Evolutionary conservation across 768 basidiomycete species (phyloP), one percentile per base, ranked within the genome.

Genomic region (Suillus decipiens): DNA sequence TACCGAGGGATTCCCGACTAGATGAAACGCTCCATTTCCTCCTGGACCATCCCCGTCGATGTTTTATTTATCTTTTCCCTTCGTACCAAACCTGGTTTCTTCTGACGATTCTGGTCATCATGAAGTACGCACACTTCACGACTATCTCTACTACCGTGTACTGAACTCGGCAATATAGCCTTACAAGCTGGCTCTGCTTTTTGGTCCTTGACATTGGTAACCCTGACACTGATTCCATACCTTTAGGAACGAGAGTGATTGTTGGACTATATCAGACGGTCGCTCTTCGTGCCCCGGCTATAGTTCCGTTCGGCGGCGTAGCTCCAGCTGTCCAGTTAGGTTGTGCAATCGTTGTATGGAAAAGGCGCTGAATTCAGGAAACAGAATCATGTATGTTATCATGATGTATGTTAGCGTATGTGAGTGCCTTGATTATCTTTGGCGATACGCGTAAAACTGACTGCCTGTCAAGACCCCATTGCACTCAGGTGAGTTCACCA

Each of bases 41-140:
- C 9, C 84, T 99, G 10, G 95, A 98, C 69, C 96, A 98, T 72
- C 96, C 96, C 14, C 86, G 96, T 12, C 86, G 93, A 65, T 96
- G 95, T 75, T 96, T 91, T 70, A 85, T 94, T 12, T 92, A 95
- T 72, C 82, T 96, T 10, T 96, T 96, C 68, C 95, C 95, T 0
- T 88, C 93, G 0, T 93, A 95, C 69, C 95, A 97, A 71, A 97
- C 95, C 3, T 95, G 94, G 93, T 92, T 96, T 68, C 84, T 97
- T 6, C 65, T 93, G 1, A 83, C 84, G 1, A 73, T 96, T 28
- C 80, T 97, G 28, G 42, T 91, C 4, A 66, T 78, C 0, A 77
- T 96, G 41, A 93, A 86, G 94, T 95, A 70, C 59, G 87, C 71
- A n/a, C 56, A 42, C 37, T 28, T 41, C 28, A 17, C 42, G 24